Conservation (phyloP, 441 rosid species). For the Geranium incanum region DNA sequence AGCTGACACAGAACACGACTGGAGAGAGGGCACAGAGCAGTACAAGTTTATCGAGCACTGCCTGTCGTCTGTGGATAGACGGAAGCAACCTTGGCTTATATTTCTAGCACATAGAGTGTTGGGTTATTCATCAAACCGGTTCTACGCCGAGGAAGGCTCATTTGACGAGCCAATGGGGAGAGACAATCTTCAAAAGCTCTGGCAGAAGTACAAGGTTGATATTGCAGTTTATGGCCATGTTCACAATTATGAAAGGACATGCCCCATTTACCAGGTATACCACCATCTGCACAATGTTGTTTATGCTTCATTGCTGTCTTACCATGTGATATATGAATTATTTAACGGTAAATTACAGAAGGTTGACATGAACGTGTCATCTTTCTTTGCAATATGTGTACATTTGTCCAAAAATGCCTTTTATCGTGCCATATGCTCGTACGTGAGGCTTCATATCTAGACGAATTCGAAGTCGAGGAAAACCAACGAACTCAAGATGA, state of each 20-base stretch:
- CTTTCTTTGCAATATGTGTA: too few relatives aligned
- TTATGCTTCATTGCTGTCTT: too few relatives aligned
- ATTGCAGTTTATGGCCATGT: constrained; percentile 13
- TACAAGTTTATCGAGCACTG: constrained; percentile 14
- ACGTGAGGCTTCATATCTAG: too few relatives aligned
- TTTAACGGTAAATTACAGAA: too few relatives aligned
- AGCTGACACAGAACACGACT: constrained; percentile 56
- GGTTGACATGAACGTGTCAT: too few relatives aligned
- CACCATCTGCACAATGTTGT: too few relatives aligned
- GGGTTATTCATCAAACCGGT: constrained; percentile 1
- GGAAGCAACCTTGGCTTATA: constrained; percentile 15
- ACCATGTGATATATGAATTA: too few relatives aligned
- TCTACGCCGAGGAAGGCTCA: constrained; percentile 71
- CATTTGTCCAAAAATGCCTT: too few relatives aligned
- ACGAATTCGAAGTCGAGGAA: too few relatives aligned
- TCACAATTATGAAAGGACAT: constrained; percentile 14
- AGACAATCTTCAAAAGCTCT: constrained; percentile 14
- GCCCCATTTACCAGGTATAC: constrained; percentile 14
- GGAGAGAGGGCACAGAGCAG: constrained; percentile 26
- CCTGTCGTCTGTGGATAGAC: constrained; percentile 4
- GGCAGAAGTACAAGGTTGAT: constrained; percentile 14
- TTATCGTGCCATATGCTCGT: too few relatives aligned
- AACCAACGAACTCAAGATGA: too few relatives aligned
- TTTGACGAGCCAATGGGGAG: constrained; percentile 28
- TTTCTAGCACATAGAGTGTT: constrained; percentile 7